Evolutionary conservation across 805 yeast species (phyloP), one percentile per base, ranked within the genome.

Genomic region (Jamesozyma piceae): DNA sequence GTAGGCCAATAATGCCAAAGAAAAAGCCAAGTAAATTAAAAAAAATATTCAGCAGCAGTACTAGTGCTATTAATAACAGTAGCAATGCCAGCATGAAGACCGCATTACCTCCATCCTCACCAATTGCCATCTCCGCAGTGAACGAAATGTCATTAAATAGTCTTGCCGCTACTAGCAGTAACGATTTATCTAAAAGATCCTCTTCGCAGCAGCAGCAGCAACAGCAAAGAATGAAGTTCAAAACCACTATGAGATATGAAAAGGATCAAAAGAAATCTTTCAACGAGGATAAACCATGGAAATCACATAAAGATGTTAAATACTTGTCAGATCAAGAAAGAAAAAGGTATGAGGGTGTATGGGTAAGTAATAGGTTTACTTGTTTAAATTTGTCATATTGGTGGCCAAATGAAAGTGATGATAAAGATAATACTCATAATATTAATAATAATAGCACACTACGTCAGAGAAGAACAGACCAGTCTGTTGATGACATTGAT

Each of bases 201-300:
- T 24, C 11, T 8, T 24, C 28, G 11, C 28, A 24, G 11, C 28
- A 6, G 11, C 28, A 24, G 28, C 6, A 8, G 4, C 11, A 14
- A 4, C 13, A 37, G 3, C 30, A 19, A 8, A 24, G 11, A 22
- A 38, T 47, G 41, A 51, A 46, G 37, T 49, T 60, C 28, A 57
- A 50, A 39, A 53, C 58, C 2, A 60, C 63, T 1, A 54, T 60
- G 60, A 49, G 64, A 26, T 46, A 50, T 17, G 44, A 41, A 13
- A 19, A 14, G 22, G 30, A 42, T 28, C n/a, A 28, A 5, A 47
- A 47, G 29, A 44, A 43, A 15, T 17, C 36, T 22, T 88, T 89
- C 62, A 82, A 89, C 57, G 95, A 83, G 55, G 85, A 83, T 46
- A 88, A 88, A 61, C 97, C 97, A 0, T 88, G 97, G 96, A 88